Evolutionary conservation across 768 basidiomycete species (phyloP).

Genomic region (Mycena kentingensis): DNA sequence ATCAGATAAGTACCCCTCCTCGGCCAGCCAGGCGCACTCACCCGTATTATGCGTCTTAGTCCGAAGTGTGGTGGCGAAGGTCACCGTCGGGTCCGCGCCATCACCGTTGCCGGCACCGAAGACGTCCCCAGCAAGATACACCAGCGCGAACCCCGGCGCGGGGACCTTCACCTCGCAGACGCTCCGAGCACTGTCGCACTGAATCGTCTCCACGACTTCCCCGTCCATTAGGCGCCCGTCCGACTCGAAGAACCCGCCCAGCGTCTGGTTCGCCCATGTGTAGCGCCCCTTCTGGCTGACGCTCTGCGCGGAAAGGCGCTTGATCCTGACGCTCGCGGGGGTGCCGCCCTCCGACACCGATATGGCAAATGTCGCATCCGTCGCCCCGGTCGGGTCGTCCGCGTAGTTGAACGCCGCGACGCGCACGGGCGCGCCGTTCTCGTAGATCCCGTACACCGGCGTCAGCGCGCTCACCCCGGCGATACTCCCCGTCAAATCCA

Average conservation of each 20-base stretch:
- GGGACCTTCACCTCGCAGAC: slow-evolving; percentile 63
- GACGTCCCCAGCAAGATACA: too few species aligned
- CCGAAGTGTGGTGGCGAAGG: neutral
- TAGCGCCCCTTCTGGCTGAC: slow-evolving; percentile 64
- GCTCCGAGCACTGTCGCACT: slow-evolving; percentile 54
- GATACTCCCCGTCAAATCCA: slow-evolving; percentile 36
- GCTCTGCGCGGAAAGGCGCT: slow-evolving; percentile 49
- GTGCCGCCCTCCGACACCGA: slow-evolving; percentile 39
- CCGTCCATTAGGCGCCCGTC: slow-evolving; percentile 67
- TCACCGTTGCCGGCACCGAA: too few species aligned
- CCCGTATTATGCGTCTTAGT: neutral
- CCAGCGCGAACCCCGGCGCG: slow-evolving; percentile 70
- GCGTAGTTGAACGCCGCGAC: slow-evolving; percentile 53
- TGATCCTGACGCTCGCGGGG: slow-evolving; percentile 52
- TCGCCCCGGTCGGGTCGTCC: slow-evolving; percentile 39
- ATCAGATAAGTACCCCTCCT: too few species aligned
- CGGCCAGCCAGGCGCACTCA: too few species aligned
- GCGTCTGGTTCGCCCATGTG: slow-evolving; percentile 78
- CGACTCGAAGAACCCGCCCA: slow-evolving; percentile 58
- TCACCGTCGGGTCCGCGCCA: neutral
- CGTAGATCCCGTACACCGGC: slow-evolving; percentile 44
- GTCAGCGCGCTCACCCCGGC: slow-evolving; percentile 37
- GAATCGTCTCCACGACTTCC: slow-evolving; percentile 55
- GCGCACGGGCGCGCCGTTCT: slow-evolving; percentile 30
- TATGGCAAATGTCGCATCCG: slow-evolving; percentile 47